Evolutionary conservation across 768 basidiomycete genomes (phyloP).

Genomic region (Phylloporus scabripes): DNA sequence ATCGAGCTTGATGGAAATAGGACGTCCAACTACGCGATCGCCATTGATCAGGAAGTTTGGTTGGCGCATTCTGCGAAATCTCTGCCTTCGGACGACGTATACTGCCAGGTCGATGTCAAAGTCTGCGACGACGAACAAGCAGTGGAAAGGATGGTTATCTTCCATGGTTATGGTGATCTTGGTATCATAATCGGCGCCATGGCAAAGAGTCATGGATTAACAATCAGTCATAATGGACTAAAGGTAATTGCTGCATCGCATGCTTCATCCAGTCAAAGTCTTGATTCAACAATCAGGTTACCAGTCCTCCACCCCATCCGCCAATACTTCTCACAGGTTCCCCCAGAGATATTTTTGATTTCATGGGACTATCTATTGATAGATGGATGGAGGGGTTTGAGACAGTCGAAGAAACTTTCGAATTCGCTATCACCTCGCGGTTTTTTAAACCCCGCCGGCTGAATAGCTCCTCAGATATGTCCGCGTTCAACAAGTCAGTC

Average conservation of each 20-base stretch:
- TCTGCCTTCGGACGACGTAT: conserved; percentile 12
- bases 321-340: conserved; percentile 48
- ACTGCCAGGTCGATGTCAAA: conserved; percentile 58
- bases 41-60: conserved; percentile 39
- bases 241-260: conserved; percentile 37
- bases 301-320: conserved; percentile 26
- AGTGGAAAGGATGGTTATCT: conserved; percentile 48
- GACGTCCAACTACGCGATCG: conserved; percentile 62
- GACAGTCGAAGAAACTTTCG: conserved; percentile 48
- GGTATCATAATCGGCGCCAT: conserved; percentile 64
- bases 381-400: conserved; percentile 49
- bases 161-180: conserved; percentile 64
- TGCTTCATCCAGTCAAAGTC: conserved; percentile 12
- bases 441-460: conserved; percentile 46
- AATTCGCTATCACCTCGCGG: conserved; percentile 52
- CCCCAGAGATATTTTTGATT: conserved; percentile 46
- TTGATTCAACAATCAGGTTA: conserved; percentile 11
- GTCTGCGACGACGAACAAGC: conserved; percentile 48
- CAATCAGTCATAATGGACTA: conserved; percentile 49
- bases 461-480: conserved; percentile 24
- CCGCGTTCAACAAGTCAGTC: conserved; percentile 40
- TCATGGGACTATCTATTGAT: conserved; percentile 53
- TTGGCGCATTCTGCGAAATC: conserved; percentile 3
- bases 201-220: conserved; percentile 45
- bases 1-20: conserved; percentile 46